These are phyloP conservation scores for Cercospora sojina DNA, from an alignment of 2,329 filamentous ascomycete species.

Conservation along the genomic window DNA sequence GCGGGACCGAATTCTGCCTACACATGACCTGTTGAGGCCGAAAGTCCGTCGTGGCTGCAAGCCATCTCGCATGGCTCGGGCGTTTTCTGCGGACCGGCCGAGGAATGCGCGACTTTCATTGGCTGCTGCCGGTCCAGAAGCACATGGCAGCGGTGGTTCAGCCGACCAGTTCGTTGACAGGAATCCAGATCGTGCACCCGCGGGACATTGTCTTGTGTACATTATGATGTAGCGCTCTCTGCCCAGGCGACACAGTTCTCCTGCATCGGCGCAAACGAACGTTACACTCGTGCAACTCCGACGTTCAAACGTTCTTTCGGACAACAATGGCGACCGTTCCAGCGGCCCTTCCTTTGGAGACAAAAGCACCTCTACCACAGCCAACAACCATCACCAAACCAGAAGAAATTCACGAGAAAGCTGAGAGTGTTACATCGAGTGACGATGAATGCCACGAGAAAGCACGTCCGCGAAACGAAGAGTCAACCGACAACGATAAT, in stretches of 20 bases:
- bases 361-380: background rate
- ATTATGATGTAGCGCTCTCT: background rate
- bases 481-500: background rate
- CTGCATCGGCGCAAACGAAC: background rate
- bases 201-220: slow-evolving; percentile 20
- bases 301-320: background rate
- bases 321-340: slow-evolving; percentile 13
- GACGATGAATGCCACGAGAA: background rate
- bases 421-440: slow-evolving; percentile 13
- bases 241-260: background rate
- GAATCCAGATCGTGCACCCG: slow-evolving; percentile 14
- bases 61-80: background rate
- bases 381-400: slow-evolving; percentile 1
- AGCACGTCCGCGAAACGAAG: background rate
- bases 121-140: background rate
- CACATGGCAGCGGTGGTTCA: background rate
- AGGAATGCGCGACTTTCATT: background rate
- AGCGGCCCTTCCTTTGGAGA: slow-evolving; percentile 4
- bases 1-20: background rate
- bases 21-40: background rate
- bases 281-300: background rate
- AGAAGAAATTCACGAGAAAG: slow-evolving; percentile 4
- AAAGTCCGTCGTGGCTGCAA: slow-evolving; percentile 2
- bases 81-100: background rate
- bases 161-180: background rate